Evolutionary conservation across 495 filamentous ascomycete species (phyloP), one percentile per base, ranked within the genome.

Genomic region (Penicillium nucicola): DNA sequence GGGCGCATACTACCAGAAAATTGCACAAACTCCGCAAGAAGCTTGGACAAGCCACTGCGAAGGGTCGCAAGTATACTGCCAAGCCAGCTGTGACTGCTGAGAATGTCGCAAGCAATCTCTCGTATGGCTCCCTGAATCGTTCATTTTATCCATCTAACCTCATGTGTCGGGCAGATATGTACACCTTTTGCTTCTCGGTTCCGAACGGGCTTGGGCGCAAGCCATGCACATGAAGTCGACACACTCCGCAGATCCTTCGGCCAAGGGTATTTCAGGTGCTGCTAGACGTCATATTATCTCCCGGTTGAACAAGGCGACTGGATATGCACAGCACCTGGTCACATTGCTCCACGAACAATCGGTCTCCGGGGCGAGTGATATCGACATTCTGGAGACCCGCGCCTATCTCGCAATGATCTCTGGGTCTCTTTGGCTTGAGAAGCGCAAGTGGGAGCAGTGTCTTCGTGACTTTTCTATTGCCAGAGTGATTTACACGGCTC

Each of bases 121-220:
- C 86, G 90, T 96, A 84, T 56, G 77, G 39, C 40, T 9, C 31
- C 3, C 22, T n/a, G 36, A 36, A 11, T 4, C 41, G 23, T 58
- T 25, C 30, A 49, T 9, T 17, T n/a, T 14, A 33, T 22, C 5
- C 22, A 20, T 37, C n/a, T 45, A 12, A 32, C 40, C 19, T 8
- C 25, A 28, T 28, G 4, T 28, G 25, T 45, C 35, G 49, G 43
- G 22, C 49, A 96, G 92, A 61, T 92, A 85, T 64, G 82, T 87
- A 33, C 77, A 89, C 51, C 79, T 95, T 35, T 77, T 92, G 35
- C 79, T 99, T 45, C 81, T 96, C 55, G 86, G 84, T 28, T 81
- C 91, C 49, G 95, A 99, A 72, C 81, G 95, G 55, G 89, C 95
- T 44, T 97, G 95, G 91, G 95, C 95, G 1, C 85, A 96, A 63